Evolutionary conservation across 352 stramenopile genomes (phyloP).

Genomic region (Achlya hypogyna): DNA sequence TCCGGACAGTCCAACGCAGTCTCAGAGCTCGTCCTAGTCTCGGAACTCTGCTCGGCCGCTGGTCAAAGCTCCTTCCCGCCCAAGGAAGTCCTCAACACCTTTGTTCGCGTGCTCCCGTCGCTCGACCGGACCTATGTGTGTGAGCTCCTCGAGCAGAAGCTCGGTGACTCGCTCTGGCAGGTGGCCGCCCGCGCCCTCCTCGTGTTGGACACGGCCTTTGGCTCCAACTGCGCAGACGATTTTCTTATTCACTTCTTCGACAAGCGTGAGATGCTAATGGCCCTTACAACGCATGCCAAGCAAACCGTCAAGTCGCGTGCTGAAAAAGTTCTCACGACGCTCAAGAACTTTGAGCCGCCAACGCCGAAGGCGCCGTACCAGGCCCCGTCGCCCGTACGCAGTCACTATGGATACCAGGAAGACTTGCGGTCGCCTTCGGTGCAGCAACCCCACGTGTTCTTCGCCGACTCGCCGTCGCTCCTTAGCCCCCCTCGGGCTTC

Average conservation of each 20-base stretch:
- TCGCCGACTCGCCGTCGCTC: neutral
- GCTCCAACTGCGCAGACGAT: conserved; percentile 39
- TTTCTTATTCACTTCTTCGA: conserved; percentile 67
- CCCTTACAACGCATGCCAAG: conserved; percentile 53
- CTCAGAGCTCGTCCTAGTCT: conserved; percentile 33
- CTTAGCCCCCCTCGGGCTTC: neutral
- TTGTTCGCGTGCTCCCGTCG: conserved; percentile 58
- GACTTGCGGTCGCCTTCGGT: neutral
- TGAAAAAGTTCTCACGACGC: conserved; percentile 51
- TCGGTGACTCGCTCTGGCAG: conserved; percentile 74
- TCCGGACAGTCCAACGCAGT: neutral
- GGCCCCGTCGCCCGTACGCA: neutral
- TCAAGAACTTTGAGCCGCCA: conserved; percentile 28
- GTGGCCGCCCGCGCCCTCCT: conserved; percentile 36
- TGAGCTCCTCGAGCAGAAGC: conserved; percentile 77
- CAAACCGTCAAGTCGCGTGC: conserved; percentile 64
- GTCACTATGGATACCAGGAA: conserved; percentile 24
- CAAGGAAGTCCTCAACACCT: conserved; percentile 64
- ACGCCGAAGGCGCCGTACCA: neutral
- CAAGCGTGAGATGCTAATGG: conserved; percentile 37
- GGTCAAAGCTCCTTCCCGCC: conserved; percentile 76
- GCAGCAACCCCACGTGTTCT: neutral
- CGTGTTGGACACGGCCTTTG: conserved; percentile 58
- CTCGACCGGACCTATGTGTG: conserved; percentile 76
- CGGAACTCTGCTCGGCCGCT: conserved; percentile 64